Conservation (phyloP, 257 asterid genomes). For the Solanum lignicaule region DNA sequence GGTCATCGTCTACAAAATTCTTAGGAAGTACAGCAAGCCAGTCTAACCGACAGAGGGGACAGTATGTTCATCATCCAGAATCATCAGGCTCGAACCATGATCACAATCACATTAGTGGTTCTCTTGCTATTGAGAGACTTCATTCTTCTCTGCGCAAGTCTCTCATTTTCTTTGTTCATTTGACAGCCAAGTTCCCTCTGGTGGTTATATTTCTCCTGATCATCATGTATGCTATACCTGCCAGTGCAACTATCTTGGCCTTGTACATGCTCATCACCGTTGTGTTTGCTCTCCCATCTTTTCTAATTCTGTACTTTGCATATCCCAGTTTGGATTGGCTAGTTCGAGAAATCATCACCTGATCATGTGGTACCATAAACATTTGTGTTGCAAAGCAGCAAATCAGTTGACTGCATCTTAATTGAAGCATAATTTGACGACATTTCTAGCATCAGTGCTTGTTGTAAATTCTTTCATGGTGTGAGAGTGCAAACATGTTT, state of each 20-base stretch:
- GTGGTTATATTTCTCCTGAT: constrained; percentile 72
- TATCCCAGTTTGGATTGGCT: constrained; percentile 97
- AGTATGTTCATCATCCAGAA: constrained; percentile 21
- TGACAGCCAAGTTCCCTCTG: constrained; percentile 82
- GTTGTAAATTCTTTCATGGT: neutral
- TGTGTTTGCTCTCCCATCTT: constrained; percentile 72
- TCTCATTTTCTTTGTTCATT: constrained; percentile 55
- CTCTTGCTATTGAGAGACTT: constrained; percentile 44
- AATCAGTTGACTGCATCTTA: neutral
- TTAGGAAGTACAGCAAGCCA: constrained; percentile 20
- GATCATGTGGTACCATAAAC: neutral
- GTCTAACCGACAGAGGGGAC: constrained; percentile 28
- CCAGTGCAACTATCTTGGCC: constrained; percentile 82
- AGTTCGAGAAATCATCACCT: constrained; percentile 76
- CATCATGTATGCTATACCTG: constrained; percentile 66
- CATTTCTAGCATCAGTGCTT: neutral
- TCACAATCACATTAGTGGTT: constrained; percentile 12
- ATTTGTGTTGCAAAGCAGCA: neutral
- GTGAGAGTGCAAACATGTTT: neutral
- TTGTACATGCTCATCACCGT: constrained; percentile 65
- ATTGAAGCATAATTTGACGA: neutral
- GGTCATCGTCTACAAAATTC: constrained; percentile 34
- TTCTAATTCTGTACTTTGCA: constrained; percentile 79
- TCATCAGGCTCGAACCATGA: constrained; percentile 33
- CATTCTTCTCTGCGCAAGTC: constrained; percentile 47